Conservation (phyloP, 139 green algal genomes). For the Tetradesmus obliquus region DNA sequence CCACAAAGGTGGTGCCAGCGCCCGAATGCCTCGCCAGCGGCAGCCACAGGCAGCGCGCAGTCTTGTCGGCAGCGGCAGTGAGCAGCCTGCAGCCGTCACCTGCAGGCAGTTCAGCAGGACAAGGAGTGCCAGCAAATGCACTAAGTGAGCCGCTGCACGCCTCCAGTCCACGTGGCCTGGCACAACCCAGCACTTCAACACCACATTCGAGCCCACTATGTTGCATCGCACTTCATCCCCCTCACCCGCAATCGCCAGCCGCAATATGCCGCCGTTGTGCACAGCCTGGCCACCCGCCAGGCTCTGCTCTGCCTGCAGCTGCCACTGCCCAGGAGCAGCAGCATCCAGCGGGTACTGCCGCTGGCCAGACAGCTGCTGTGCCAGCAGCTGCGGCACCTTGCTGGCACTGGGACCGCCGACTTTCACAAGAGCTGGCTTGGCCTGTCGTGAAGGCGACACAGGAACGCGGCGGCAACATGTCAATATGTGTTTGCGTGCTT, state of each 20-base stretch:
- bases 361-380: conserved; percentile 32
- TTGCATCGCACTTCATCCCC: neutral
- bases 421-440: conserved; percentile 47
- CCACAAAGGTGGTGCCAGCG: conserved; percentile 58
- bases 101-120: conserved; percentile 30
- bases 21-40: conserved; percentile 59
- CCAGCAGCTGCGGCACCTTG: conserved; percentile 25
- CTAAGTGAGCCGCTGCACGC: no score
- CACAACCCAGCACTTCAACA: no score
- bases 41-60: conserved; percentile 60
- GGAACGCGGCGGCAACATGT: no score
- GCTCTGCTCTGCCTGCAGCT: conserved; percentile 10
- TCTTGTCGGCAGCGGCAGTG: conserved; percentile 61
- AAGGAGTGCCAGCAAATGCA: neutral
- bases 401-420: neutral
- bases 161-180: no score
- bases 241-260: conserved; percentile 31
- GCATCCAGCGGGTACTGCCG: conserved; percentile 41
- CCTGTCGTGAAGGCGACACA: neutral
- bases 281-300: conserved; percentile 25
- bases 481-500: no score
- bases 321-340: neutral
- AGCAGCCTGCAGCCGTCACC: conserved; percentile 65
- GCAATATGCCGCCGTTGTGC: conserved; percentile 29
- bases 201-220: neutral